Evolutionary conservation across 116 monocot genomes (phyloP), one percentile per base, ranked within the genome.

Genomic region (Papilionanthe hybrid): DNA sequence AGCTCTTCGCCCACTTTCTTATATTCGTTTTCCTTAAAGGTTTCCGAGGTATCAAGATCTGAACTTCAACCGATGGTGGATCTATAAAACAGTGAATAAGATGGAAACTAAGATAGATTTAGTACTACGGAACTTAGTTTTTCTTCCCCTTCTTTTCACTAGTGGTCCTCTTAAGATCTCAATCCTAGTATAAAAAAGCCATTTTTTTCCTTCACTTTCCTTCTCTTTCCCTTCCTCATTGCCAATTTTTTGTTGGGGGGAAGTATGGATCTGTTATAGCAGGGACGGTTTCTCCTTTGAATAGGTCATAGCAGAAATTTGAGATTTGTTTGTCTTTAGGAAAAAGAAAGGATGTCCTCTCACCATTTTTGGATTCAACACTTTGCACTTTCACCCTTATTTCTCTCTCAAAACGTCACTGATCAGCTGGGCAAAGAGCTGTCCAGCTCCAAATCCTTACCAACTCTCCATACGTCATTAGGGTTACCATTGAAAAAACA

Each of bases 21-120:
- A n/a, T 20, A n/a, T 73, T 30, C 79, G 84, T 83, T 86, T 86
- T 53, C 53, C 15, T 53, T 53, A 53, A 1, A 82, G 76, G n/a
- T 79, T 72, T 81, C 78, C 0, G 15, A 43, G 7, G 19, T 5
- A 73, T 73, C 44, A 73, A 73, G 73, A 73, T 73, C 73, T 44
- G 45, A 73, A 73, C 44, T 27, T 13, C 11, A 1, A 71, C 37
- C 18, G 30, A 53, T 53, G 15, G 53, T 53, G 53, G 15, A 53
- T 53, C 53, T 53, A 53, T 3, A 53, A 15, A 15, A 53, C 53
- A 53, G 17, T 53, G 53, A 53, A 53, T 13, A 17, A 17, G 53
- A 53, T 0, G 28, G 23, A 53, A 73, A 0, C 20, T 73, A 4
- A n/a, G 44, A 44, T 73, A 73, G 73, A 73, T 73, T 73, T 44